A percentile compares a stretch with the other conserved stretches of the same genome.
These are phyloP conservation scores for Cadophora luteo-olivacea DNA, from an alignment of 2,329 filamentous ascomycete genomes.

Conservation along the genomic window DNA sequence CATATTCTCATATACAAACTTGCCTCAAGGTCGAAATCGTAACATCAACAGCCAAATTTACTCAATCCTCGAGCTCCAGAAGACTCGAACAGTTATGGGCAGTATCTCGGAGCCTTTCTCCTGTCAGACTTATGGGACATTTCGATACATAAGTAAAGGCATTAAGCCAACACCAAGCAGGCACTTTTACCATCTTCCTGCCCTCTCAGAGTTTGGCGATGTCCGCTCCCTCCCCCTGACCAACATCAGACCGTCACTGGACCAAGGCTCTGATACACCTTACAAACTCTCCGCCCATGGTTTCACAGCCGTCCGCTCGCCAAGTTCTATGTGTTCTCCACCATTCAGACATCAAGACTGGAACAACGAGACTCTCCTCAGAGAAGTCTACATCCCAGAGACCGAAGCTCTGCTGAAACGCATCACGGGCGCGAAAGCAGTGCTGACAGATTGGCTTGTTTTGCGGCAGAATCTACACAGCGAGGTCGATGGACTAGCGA, in stretches of 20 bases:
- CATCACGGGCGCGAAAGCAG: conserved; percentile 41
- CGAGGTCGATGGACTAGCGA: conserved; percentile 38
- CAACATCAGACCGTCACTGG: conserved; percentile 19
- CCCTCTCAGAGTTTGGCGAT: conserved; percentile 21
- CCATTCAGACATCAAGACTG: conserved; percentile 35
- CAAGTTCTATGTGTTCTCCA: conserved; percentile 35
- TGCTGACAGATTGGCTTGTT: conserved; percentile 39
- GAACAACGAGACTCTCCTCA: conserved; percentile 38
- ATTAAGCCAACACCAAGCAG: conserved; percentile 5
- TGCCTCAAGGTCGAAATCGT: not conserved
- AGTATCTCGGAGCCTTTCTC: not conserved
- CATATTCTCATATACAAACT: no score
- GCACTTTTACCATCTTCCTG: conserved; percentile 26
- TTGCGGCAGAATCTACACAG: conserved; percentile 37
- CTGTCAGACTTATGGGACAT: conserved; percentile 9
- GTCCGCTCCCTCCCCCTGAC: conserved; percentile 15
- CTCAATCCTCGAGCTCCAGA: not conserved
- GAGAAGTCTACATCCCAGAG: conserved; percentile 39
- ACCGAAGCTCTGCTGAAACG: conserved; percentile 39
- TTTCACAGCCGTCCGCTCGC: conserved; percentile 33
- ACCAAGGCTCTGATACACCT: conserved; percentile 1
- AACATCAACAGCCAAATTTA: not conserved
- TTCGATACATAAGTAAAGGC: conserved; percentile 19
- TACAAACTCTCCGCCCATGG: conserved; percentile 28
- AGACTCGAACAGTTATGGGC: not conserved